A percentile compares a stretch with the other conserved stretches of the same genome.
These are phyloP conservation scores for Pyrus pyrifolia DNA, from an alignment of 306 rosid species.

Conservation along the genomic window DNA sequence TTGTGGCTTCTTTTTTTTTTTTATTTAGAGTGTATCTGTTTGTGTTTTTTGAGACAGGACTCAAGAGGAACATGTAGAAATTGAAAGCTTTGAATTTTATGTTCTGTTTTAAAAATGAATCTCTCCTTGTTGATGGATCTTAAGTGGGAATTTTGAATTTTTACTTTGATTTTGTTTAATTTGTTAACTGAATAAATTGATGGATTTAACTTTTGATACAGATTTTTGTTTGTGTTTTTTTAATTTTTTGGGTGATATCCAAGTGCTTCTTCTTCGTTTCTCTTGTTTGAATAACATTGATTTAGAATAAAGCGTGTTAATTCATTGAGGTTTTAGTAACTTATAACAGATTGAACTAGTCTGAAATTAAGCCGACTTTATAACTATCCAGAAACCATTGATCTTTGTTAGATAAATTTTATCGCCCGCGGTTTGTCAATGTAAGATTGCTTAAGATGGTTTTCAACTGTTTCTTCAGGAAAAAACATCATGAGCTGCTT, in stretches of 20 bases:
- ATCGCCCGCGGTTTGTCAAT: not conserved
- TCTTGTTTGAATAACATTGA: not conserved
- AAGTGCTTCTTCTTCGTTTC: not conserved
- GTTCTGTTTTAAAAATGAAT: not conserved
- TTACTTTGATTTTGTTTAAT: not conserved
- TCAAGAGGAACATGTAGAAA: not conserved
- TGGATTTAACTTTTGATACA: not conserved
- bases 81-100: not conserved
- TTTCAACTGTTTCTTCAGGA: conserved; percentile 18
- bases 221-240: not conserved
- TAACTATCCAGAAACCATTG: not conserved
- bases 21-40: not conserved
- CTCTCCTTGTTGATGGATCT: not conserved
- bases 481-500: conserved; percentile 64
- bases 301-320: not conserved
- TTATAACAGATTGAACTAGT: not conserved
- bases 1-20: not conserved
- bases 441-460: not conserved
- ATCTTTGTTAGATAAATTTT: not conserved
- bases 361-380: not conserved
- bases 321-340: not conserved
- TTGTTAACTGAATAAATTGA: not conserved
- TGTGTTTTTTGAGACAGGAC: not conserved
- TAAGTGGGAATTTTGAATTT: not conserved
- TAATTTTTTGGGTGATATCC: too few relatives aligned